Conservation (phyloP, 1,139 yeast genomes). For the Kodamaea arcana region DNA sequence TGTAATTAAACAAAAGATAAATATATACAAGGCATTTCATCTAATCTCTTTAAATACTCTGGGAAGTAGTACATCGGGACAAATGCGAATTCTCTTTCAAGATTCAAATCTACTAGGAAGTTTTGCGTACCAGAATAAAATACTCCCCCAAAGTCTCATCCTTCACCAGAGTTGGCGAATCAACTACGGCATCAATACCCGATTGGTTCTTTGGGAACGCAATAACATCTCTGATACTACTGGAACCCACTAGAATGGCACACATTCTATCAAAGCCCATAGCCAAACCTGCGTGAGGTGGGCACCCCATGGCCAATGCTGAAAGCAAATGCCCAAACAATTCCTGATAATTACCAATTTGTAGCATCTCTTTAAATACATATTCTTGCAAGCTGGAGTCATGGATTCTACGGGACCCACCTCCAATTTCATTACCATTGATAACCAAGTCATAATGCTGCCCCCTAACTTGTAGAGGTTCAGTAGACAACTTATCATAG, state of each 20-base stretch:
- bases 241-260: constrained; percentile 77
- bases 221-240: constrained; percentile 84
- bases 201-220: constrained; percentile 93
- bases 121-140: no score
- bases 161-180: constrained; percentile 69
- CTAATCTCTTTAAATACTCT: no score
- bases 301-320: constrained; percentile 89
- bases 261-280: constrained; percentile 91
- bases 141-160: constrained; percentile 49
- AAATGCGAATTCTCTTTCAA: no score
- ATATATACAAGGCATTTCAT: no score
- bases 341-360: constrained; percentile 50
- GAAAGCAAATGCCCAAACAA: constrained; percentile 84
- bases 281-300: constrained; percentile 98
- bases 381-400: constrained; percentile 72
- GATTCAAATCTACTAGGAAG: no score
- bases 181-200: constrained; percentile 85
- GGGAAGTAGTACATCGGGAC: no score
- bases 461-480: constrained; percentile 73
- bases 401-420: constrained; percentile 95
- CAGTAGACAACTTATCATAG: constrained; percentile 47
- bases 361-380: constrained; percentile 55
- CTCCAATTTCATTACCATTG: constrained; percentile 95
- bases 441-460: constrained; percentile 92
- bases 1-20: no score